Conservation (phyloP, 768 basidiomycete species). For the Phylloporus scabripes region DNA sequence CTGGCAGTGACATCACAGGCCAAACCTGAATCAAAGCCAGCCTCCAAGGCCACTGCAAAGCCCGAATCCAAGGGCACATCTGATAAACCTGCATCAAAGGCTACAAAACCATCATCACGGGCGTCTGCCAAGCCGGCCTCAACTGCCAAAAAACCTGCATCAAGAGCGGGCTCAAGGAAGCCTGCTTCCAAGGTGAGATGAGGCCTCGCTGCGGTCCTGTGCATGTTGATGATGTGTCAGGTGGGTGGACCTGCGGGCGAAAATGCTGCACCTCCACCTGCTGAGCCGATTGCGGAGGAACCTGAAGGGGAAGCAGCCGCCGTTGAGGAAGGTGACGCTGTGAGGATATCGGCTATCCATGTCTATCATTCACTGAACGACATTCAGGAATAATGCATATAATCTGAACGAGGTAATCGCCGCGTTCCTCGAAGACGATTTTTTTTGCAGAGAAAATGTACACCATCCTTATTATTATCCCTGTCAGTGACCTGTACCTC, state of each 20-base stretch:
- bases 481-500: slow-evolving; percentile 25
- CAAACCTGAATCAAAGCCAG: slow-evolving; percentile 37
- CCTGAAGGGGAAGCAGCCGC: slow-evolving; percentile 41
- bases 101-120: slow-evolving; percentile 36
- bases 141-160: slow-evolving; percentile 47
- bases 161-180: slow-evolving; percentile 56
- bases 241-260: slow-evolving; percentile 34
- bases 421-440: slow-evolving; percentile 11
- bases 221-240: slow-evolving; percentile 13
- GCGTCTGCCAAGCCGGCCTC: slow-evolving; percentile 41
- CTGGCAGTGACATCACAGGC: slow-evolving; percentile 26
- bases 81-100: slow-evolving; percentile 41
- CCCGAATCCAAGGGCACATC: slow-evolving; percentile 32
- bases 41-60: slow-evolving; percentile 25
- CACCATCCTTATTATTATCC: slow-evolving; percentile 33
- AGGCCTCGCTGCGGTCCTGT: neutral
- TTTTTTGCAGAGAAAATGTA: slow-evolving; percentile 30
- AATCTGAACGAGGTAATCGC: slow-evolving; percentile 8
- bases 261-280: slow-evolving; percentile 35
- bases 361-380: neutral
- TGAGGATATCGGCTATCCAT: slow-evolving; percentile 9
- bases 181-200: slow-evolving; percentile 53
- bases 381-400: slow-evolving; percentile 19
- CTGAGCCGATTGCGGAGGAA: slow-evolving; percentile 52
- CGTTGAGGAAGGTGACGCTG: slow-evolving; percentile 31